phyloP scores from a whole-genome alignment of 2,329 filamentous ascomycete species.

The Falciphora oryzae region DNA sequence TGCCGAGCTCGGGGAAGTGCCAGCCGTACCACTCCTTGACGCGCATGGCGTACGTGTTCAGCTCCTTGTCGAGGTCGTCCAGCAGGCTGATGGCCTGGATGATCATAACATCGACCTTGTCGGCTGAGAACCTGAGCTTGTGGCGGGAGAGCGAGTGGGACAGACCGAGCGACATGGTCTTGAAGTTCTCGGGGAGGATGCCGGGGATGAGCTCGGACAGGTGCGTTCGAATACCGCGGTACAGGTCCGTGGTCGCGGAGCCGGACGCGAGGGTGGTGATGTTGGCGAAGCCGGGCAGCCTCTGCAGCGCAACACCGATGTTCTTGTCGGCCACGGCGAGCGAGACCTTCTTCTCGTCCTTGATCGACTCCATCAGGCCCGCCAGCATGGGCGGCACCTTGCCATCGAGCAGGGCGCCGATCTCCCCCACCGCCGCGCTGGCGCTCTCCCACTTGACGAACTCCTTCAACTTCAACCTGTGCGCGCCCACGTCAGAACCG shows the following conservation, averaged over 20 bases:
- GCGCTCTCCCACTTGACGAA: slow-evolving; percentile 98
- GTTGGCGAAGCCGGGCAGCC: slow-evolving; percentile 73
- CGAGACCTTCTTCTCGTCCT: slow-evolving; percentile 96
- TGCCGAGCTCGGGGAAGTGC: slow-evolving; percentile 98
- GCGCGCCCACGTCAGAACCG: not conserved
- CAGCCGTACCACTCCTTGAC: slow-evolving; percentile 99
- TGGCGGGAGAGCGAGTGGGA: slow-evolving; percentile 95
- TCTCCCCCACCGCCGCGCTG: slow-evolving; percentile 83
- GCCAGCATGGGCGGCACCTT: slow-evolving; percentile 88
- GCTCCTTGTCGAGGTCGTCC: slow-evolving; percentile 96
- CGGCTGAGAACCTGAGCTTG: slow-evolving; percentile 96
- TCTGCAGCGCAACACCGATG: slow-evolving; percentile 85
- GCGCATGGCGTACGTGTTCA: slow-evolving; percentile 98
- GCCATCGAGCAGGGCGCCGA: slow-evolving; percentile 80
- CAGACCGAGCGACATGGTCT: slow-evolving; percentile 92
- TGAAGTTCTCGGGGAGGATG: slow-evolving; percentile 76
- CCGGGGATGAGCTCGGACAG: slow-evolving; percentile 86
- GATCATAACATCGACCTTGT: slow-evolving; percentile 99
- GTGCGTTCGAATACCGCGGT: slow-evolving; percentile 89
- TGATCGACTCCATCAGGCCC: slow-evolving; percentile 78
- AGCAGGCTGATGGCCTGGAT: slow-evolving; percentile 92
- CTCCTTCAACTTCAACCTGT: slow-evolving; percentile 87
- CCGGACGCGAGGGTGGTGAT: slow-evolving; percentile 78
- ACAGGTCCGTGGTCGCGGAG: slow-evolving; percentile 78
- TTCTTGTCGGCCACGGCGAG: slow-evolving; percentile 92